Percentiles rank a stretch among this genome's conserved stretches.
phyloP scores from a whole-genome alignment of 1,284 basidiomycete species.

The Ganoderma boninense region DNA sequence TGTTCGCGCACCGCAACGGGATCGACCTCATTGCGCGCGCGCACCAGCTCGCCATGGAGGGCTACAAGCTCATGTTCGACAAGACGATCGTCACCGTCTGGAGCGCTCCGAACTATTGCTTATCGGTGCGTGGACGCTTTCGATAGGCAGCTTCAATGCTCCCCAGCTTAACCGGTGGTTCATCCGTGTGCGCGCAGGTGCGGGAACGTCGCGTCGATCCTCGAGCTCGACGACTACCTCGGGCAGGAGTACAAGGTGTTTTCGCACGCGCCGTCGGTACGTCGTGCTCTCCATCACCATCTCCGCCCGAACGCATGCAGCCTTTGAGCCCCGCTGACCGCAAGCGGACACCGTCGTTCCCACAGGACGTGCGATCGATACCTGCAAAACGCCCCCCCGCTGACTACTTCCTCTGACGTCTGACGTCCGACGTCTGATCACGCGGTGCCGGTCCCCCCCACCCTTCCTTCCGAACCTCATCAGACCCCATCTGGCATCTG shows the following conservation, averaged over 20 bases:
- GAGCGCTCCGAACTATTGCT: constrained; percentile 99
- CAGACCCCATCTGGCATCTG: background rate
- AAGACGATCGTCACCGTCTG: constrained; percentile 96
- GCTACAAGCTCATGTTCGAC: constrained; percentile 99
- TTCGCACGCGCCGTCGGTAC: constrained; percentile 76
- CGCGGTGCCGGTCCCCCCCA: background rate
- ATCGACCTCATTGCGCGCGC: constrained; percentile 97
- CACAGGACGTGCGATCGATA: constrained; percentile 84
- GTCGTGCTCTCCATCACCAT: constrained; percentile 36
- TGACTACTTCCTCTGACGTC: constrained; percentile 78
- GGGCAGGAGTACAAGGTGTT: constrained; percentile 94
- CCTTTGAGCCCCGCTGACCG: constrained; percentile 2
- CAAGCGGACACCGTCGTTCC: constrained; percentile 27
- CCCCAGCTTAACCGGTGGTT: too few relatives aligned
- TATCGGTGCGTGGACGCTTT: constrained; percentile 74
- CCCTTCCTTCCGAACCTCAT: background rate
- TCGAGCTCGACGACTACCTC: constrained; percentile 91
- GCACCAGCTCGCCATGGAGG: constrained; percentile 98
- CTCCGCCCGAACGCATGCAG: background rate
- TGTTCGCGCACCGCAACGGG: constrained; percentile 90
- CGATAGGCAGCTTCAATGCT: background rate
- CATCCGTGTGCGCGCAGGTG: constrained; percentile 59
- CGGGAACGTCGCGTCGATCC: constrained; percentile 93
- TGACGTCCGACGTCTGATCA: background rate
- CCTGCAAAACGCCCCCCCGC: constrained; percentile 90